Conservation (phyloP, 805 yeast genomes). For the Lipomyces orientalis region DNA sequence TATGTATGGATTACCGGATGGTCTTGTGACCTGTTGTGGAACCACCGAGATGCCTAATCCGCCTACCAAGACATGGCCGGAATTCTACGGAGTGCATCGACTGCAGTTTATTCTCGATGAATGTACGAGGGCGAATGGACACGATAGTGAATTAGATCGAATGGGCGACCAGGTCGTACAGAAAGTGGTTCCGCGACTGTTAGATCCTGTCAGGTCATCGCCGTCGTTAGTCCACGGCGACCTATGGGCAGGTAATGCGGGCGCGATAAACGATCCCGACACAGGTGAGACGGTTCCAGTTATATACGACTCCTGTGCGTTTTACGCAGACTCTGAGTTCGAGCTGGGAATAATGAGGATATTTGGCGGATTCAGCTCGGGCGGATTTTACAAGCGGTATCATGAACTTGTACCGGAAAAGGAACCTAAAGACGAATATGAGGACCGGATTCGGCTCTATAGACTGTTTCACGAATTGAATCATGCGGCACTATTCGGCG, state of each 20-base stretch:
- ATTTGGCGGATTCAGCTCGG: conserved; percentile 36
- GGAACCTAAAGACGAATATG: conserved; percentile 32
- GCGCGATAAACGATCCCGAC: conserved; percentile 9
- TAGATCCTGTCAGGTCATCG: conserved; percentile 7
- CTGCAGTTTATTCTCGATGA: conserved; percentile 27
- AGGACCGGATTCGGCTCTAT: conserved; percentile 32
- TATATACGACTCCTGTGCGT: conserved; percentile 34
- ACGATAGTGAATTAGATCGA: conserved; percentile 17
- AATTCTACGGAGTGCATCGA: conserved; percentile 25
- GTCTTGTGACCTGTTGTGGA: conserved; percentile 32
- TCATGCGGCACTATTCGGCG: conserved; percentile 35
- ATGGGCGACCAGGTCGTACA: conserved; percentile 12
- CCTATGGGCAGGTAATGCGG: conserved; percentile 35
- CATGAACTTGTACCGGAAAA: conserved; percentile 28
- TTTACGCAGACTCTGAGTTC: conserved; percentile 35
- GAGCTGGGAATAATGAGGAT: conserved; percentile 37
- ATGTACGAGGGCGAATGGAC: conserved; percentile 23
- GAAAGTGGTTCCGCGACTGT: conserved; percentile 28
- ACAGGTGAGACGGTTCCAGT: conserved; percentile 20
- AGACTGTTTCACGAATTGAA: conserved; percentile 33
- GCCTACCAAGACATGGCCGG: conserved; percentile 33
- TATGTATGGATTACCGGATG: conserved; percentile 28
- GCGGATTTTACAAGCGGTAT: conserved; percentile 25
- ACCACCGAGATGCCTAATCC: conserved; percentile 28
- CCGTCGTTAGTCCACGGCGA: conserved; percentile 38